Base-by-base conservation (phyloP, 2,329 filamentous ascomycete species). In the Trichoderma koningiopsis region DNA sequence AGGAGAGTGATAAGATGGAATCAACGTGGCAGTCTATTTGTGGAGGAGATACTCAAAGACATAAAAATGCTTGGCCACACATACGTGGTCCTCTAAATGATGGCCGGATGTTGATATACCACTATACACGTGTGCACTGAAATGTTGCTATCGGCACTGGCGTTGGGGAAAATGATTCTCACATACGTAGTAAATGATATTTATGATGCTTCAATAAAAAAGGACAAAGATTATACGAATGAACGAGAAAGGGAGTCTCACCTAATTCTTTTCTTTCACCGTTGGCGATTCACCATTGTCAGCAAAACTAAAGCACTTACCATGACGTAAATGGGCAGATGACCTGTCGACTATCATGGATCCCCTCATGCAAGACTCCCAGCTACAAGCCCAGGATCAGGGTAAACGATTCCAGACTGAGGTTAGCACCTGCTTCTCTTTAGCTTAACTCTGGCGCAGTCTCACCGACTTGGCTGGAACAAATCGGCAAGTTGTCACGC, bases 241-340 rank as follows among this genome's bases (percentile, higher is more conserved):
- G 19, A 43, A 35, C 24, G 43, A 33, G 8, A 52, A 33, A 31
- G 59, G 40, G 40, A 27, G 27, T 33, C 40, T 47, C 33, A 29
- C 53, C 27, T 40, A 22, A 29, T 27, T n/a, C 5, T 4, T 24
- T 33, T 24, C 40, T 16, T 59, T 5, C 3, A 8, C 16, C 40
- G 40, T n/a, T 43, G 40, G 40, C 16, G 37, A n/a, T 43, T 43
- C 40, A 43, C 16, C 19, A 19, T 43, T 43, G 53, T 29, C 53
- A 33, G 29, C 53, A 49, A 58, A 49, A 27, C 33, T 14, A 33
- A 27, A 29, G 31, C 13, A 37, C 24, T 16, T 40, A n/a, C 56
- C 56, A 63, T 63, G 60, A 63, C 60, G 60, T 63, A 63, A 55
- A 37, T n/a, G 22, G 22, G 60, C 33, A 40, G 35, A 63, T 63